Conservation (phyloP, 306 rosid species). For the Pyrus communis region DNA sequence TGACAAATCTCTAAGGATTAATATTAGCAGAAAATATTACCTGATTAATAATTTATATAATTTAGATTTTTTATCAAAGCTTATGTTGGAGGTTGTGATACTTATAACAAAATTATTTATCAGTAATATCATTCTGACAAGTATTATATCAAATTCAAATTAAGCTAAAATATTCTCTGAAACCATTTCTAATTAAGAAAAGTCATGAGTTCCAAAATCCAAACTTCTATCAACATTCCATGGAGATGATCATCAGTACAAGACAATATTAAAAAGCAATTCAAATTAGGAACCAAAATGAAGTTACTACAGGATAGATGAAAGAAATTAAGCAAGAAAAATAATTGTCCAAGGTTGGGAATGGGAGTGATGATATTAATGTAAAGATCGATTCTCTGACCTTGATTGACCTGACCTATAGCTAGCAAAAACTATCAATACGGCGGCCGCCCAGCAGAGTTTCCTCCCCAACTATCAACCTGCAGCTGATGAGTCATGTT, state of each 20-base stretch:
- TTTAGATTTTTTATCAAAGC: not conserved
- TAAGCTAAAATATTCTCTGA: not conserved
- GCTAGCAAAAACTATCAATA: slow-evolving; percentile 27
- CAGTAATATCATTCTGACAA: not conserved
- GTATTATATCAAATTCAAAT: not conserved
- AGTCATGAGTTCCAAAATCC: not conserved
- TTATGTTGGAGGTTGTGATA: not conserved
- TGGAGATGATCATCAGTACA: not conserved
- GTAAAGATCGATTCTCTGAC: slow-evolving; percentile 17
- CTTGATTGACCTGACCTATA: slow-evolving; percentile 14
- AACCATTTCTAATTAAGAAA: not conserved
- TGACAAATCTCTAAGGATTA: not conserved
- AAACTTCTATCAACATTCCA: not conserved
- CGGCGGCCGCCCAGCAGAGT: slow-evolving; percentile 55
- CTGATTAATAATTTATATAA: not conserved
- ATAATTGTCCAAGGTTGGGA: slow-evolving; percentile 1
- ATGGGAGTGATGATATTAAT: not conserved
- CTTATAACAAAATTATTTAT: not conserved
- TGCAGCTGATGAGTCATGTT: slow-evolving; percentile 61
- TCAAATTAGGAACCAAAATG: not conserved
- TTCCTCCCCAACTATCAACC: slow-evolving; percentile 67
- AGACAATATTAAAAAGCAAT: not conserved
- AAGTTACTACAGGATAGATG: not conserved
- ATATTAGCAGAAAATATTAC: not conserved
- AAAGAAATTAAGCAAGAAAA: slow-evolving; percentile 1